Base-by-base conservation (phyloP, 371 early-diverging fungal species). In the Haplosporangium sp. region DNA sequence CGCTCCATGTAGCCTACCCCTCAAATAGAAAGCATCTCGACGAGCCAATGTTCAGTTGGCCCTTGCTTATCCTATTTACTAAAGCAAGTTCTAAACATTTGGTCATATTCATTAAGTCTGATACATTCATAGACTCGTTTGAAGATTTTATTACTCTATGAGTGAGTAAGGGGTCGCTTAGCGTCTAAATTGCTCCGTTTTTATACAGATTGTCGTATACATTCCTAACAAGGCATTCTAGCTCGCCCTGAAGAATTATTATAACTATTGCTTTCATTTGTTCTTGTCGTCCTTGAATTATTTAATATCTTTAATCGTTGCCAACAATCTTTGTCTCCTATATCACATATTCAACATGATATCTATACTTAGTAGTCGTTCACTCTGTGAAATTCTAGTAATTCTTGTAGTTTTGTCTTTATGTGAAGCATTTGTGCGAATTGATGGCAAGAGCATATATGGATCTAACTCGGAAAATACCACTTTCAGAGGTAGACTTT, bases 211-310 rank as follows among this genome's bases (percentile, higher is more conserved):
- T 53, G 20, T 20, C n/a, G 20, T n/a, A 27, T 53, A 27, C 53
- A 53, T 53, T 53, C 53, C 27, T 53, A 5, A 10, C 53, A 53
- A 53, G 53, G 2, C 20, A 53, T 53, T 53, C 53, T 53, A 55
- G 8, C 19, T 55, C 11, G 34, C 19, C 27, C 55, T 5, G 27
- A 55, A 8, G 55, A 20, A 10, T 52, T 52, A 11, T 55, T 55
- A 5, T 27, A 20, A 19, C 27, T 4, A 10, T 15, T 55, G 27
- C 53, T 53, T 20, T 53, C 27, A 20, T 20, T 20, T 19, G 1
- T 55, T 48, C 48, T 13, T n/a, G n/a, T 13, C 13, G 0, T 48
- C 17, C 11, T 48, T 48, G 13, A 48, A 17, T 4, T 48, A 13
- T n/a, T 17, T n/a, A 15, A 13, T 48, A 48, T 5, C 13, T 17